Evolutionary conservation across 768 basidiomycete species (phyloP).

Genomic region (Suillus occidentalis): DNA sequence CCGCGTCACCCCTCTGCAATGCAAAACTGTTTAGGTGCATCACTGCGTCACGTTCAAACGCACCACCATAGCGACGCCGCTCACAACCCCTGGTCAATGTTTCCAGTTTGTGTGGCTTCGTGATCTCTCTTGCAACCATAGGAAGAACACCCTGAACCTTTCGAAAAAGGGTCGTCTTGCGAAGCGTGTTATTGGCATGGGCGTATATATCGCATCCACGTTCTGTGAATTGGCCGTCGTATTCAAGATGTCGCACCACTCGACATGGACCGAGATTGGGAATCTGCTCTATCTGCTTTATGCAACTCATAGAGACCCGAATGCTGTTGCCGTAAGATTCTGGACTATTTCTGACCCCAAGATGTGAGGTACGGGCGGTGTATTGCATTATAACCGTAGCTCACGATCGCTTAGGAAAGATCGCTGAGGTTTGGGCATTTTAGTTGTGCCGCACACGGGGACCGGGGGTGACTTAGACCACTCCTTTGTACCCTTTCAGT

Average conservation of each 20-base stretch:
- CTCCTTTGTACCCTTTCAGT: background rate
- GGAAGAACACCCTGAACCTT: background rate
- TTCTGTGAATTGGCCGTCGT: background rate
- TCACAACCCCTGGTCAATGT: background rate
- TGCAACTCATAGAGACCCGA: background rate
- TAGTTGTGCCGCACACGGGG: background rate
- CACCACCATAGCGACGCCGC: background rate
- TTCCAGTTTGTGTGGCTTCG: background rate
- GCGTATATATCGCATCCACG: background rate
- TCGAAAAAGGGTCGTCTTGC: background rate
- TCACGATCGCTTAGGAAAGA: background rate
- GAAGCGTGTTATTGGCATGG: background rate
- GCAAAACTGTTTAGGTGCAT: background rate
- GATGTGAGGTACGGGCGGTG: background rate
- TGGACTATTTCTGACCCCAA: background rate
- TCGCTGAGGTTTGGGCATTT: background rate
- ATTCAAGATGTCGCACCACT: background rate
- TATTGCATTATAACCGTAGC: background rate
- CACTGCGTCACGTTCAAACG: background rate
- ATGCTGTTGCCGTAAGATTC: background rate
- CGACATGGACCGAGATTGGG: background rate
- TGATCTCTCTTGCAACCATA: background rate
- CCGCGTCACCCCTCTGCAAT: background rate
- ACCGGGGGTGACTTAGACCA: background rate
- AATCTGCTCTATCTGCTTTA: background rate